Evolutionary conservation across 2,329 filamentous ascomycete species (phyloP).

Genomic region (Ramularia collo-cygni): DNA sequence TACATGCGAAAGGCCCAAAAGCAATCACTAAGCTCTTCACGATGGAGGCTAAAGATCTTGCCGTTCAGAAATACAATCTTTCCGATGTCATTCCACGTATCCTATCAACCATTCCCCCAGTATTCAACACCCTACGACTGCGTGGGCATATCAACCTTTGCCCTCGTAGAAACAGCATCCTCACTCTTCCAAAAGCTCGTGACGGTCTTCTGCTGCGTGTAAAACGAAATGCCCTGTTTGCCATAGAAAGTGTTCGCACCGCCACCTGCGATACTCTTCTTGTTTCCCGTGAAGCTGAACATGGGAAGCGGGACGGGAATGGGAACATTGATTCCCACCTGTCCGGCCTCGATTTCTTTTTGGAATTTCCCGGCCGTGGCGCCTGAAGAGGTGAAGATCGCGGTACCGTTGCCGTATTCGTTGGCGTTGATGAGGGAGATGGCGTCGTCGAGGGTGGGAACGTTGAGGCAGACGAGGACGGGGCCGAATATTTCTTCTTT

Average conservation of each 20-base stretch:
- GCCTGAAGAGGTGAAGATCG: conserved; percentile 75
- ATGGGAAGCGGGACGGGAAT: conserved; percentile 53
- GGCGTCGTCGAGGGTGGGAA: conserved; percentile 70
- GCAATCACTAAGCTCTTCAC: too few relatives aligned
- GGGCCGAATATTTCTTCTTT: conserved; percentile 80
- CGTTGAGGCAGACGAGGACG: conserved; percentile 73
- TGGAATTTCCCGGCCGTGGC: conserved; percentile 73
- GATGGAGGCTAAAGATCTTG: too few relatives aligned
- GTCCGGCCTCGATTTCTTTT: conserved; percentile 73
- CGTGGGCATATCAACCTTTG: conserved; percentile 81
- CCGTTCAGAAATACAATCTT: too few relatives aligned
- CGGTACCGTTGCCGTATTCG: conserved; percentile 79
- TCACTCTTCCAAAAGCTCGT: conserved; percentile 83
- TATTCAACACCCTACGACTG: conserved; percentile 41
- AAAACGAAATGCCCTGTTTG: conserved; percentile 85
- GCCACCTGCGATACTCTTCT: conserved; percentile 87
- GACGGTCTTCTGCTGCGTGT: conserved; percentile 96
- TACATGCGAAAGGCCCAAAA: too few relatives aligned
- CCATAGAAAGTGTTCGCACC: conserved; percentile 95
- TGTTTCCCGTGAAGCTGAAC: conserved; percentile 51
- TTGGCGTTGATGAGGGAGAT: conserved; percentile 77
- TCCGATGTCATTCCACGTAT: too few relatives aligned
- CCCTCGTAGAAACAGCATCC: conserved; percentile 79
- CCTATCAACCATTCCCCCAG: too few relatives aligned
- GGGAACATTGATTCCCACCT: conserved; percentile 79